phyloP scores from a whole-genome alignment of 139 green algal genomes.

The Picocystis salinarum region DNA sequence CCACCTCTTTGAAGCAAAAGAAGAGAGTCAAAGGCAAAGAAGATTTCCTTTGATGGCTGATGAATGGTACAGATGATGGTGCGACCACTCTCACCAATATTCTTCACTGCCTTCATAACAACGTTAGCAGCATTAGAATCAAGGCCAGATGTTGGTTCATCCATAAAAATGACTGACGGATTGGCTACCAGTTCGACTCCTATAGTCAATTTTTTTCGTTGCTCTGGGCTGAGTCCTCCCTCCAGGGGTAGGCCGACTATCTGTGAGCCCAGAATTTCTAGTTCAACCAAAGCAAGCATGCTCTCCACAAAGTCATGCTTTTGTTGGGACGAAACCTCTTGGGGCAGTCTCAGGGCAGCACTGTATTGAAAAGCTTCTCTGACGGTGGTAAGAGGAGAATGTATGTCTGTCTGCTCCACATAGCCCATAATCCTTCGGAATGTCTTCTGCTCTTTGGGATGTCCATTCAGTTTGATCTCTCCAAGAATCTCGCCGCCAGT shows the following conservation, averaged over 20 bases:
- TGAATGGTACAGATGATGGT: constrained; percentile 87
- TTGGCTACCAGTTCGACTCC: constrained; percentile 79
- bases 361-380: constrained; percentile 33
- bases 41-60: constrained; percentile 62
- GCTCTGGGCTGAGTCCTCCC: constrained; percentile 39
- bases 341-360: constrained; percentile 39
- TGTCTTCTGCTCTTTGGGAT: constrained; percentile 34
- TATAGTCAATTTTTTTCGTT: constrained; percentile 83
- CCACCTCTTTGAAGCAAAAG: constrained; percentile 54
- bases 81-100: constrained; percentile 47
- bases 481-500: constrained; percentile 40
- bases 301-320: constrained; percentile 13
- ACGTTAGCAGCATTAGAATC: constrained; percentile 65
- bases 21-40: constrained; percentile 43
- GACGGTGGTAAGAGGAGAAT: constrained; percentile 32
- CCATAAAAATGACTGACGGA: constrained; percentile 31
- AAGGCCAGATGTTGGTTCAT: constrained; percentile 49
- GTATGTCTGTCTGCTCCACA: constrained; percentile 25
- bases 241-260: constrained; percentile 25
- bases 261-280: constrained; percentile 13
- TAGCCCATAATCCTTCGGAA: constrained; percentile 48
- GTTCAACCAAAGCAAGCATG: constrained; percentile 34
- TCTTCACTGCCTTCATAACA: constrained; percentile 64
- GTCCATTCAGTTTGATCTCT: constrained; percentile 27
- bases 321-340: too few relatives aligned